Evolutionary conservation across 75 land plant species (phyloP), one percentile per base, ranked within the genome.

Genomic region (Azolla pinnata): DNA sequence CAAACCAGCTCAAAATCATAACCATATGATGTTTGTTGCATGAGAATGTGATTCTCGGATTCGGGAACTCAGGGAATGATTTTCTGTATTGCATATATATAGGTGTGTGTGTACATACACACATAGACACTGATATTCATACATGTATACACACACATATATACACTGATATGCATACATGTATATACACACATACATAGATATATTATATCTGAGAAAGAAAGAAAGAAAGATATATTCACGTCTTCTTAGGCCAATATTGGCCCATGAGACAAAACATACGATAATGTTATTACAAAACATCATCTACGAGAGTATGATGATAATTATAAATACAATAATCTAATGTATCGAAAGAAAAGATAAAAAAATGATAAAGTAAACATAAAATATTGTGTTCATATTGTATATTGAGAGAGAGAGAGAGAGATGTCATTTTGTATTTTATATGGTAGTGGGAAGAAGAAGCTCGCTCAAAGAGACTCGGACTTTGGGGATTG

Each of bases 401-500:
- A n/a, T n/a, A n/a, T n/a, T n/a, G n/a, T n/a, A 4, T 18, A 46
- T 18, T 18, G 49, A 46, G 49, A 46, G 49, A 46, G 49, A 46
- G 49, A 46, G 49, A 46, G 49, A 46, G 49, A 46, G 44, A 17
- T 40, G 44, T 20, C 23, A 17, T 60, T 12, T 25, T 40, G 44
- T 20, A n/a, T 3, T 60, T 12, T 25, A 31, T 51, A 56, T 29
- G 0, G 0, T 46, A 91, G 97, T 91, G 97, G 97, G 88, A 91
- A 61, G 57, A 71, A 23, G 80, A 77, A 48, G 97, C 97, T 38
- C 63, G 80, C 42, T 72, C 71, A 26, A 73, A 66, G 34, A 62
- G 93, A 18, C 52, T 81, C 31, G 97, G 93, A 0, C 57, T 91
- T 31, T 91, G 97, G 97, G 86, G 81, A 30, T 42, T 70, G 19